Conservation (phyloP, 1,284 basidiomycete genomes). For the Cronartium quercuum region DNA sequence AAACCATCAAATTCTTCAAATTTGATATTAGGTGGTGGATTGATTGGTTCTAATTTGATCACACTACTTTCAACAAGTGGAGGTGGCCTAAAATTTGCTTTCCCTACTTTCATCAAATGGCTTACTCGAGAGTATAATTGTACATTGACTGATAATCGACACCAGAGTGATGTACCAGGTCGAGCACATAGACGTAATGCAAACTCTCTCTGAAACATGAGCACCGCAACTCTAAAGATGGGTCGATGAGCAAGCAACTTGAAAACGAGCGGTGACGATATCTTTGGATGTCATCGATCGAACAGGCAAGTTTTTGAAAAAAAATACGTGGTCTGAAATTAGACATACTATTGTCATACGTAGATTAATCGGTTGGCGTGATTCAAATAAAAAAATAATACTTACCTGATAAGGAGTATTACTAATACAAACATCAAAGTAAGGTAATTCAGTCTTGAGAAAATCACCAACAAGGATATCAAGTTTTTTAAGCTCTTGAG, state of each 20-base stretch:
- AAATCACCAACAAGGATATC: conserved; percentile 95
- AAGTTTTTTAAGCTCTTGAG: conserved; percentile 56
- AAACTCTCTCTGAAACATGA: conserved; percentile 99
- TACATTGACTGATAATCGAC: conserved; percentile 86
- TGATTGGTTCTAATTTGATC: conserved; percentile 80
- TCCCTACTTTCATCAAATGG: conserved; percentile 90
- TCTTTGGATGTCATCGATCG: conserved; percentile 51
- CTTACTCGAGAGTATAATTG: conserved; percentile 94
- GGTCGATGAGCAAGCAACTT: conserved; percentile 93
- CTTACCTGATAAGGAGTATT: conserved; percentile 89
- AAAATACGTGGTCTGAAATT: background rate
- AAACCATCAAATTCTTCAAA: conserved; percentile 98
- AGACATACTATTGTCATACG: background rate
- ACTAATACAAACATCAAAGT: conserved; percentile 98
- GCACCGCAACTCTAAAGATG: conserved; percentile 83
- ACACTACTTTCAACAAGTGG: conserved; percentile 92
- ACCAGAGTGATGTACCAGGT: conserved; percentile 83
- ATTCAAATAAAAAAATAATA: conserved; percentile 36
- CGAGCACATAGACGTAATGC: conserved; percentile 83
- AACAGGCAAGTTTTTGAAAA: background rate
- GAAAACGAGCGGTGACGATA: conserved; percentile 96
- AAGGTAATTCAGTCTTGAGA: conserved; percentile 90
- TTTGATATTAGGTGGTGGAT: conserved; percentile 88
- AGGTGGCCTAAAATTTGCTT: conserved; percentile 93
- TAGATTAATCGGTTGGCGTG: background rate